Base-by-base conservation (phyloP, 2,329 filamentous ascomycete genomes). In the Esteya vermicola region DNA sequence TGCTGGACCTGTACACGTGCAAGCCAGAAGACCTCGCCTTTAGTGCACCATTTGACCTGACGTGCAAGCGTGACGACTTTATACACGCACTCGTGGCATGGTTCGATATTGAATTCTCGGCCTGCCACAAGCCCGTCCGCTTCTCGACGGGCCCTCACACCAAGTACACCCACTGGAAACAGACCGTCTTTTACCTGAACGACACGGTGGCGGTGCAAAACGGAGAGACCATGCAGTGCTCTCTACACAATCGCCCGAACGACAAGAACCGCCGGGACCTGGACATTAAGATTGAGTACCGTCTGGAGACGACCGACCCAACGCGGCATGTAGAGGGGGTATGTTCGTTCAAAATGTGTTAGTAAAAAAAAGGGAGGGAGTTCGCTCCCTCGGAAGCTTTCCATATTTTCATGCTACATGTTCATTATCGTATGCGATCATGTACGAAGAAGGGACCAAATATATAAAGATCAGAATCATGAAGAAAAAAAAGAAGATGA, bases 111-210 rank as follows among this genome's bases (percentile, higher is more conserved):
- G 89, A 96, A 56, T 98, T 98, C 65, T 83, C 84, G 38, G 88
- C 86, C 44, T 96, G 91, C 74, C 91, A 98, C 74, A 96, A 96
- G 74, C 84, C 86, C 25, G 86, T 98, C 57, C 77, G 80, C 56
- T 98, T 98, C 72, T 93, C 85, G 40, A 98, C 91, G 16, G 91
- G 91, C 19, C 91, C 91, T 22, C 91, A 96, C 65, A 93, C 89
- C 52, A 96, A 95, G 67, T 96, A 96, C 67, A 98, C 91, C 16
- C 91, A 98, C 72, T 98, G 91, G 91, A 98, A 98, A 69, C 91
- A 98, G 70, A 98, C 91, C 12, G 91, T 98, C 47, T 96, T 98
- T 67, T 98, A 98, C 66, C 71, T 98, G 47, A 77, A 83, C 54
- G 88, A 98, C 51, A 84, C 94, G 26, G 67, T 98, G 48, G 96